Evolutionary conservation across 2,329 filamentous ascomycete genomes (phyloP).

Genomic region (Talaromyces marneffei): DNA sequence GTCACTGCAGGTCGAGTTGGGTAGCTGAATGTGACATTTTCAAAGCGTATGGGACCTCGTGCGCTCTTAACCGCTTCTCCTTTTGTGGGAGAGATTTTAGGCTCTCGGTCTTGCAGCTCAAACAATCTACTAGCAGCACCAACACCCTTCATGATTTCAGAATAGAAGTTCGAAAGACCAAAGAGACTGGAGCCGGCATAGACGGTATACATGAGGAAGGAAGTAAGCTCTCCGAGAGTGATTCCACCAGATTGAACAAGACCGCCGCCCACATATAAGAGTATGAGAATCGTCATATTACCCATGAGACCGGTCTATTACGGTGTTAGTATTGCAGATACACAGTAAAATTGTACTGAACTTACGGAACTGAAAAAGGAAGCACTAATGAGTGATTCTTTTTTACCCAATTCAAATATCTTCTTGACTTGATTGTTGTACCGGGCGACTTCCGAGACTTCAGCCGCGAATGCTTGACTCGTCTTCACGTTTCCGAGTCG

Average conservation of each 20-base stretch:
- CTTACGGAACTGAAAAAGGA: constrained; percentile 70
- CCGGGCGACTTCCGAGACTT: constrained; percentile 79
- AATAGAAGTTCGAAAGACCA: constrained; percentile 92
- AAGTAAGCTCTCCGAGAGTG: constrained; percentile 85
- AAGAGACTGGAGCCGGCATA: constrained; percentile 83
- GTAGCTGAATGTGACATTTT: constrained; percentile 81
- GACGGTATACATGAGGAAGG: constrained; percentile 97
- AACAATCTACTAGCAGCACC: constrained; percentile 95
- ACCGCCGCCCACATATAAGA: constrained; percentile 83
- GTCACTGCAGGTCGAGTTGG: constrained; percentile 85
- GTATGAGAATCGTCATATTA: constrained; percentile 89
- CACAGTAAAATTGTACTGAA: background rate
- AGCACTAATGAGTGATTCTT: constrained; percentile 80
- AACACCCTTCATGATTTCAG: constrained; percentile 97
- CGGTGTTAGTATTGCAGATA: background rate
- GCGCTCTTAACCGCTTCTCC: constrained; percentile 75
- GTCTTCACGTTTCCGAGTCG: constrained; percentile 95
- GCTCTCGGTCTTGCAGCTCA: constrained; percentile 85
- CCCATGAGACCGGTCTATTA: constrained; percentile 80
- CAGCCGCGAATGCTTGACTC: constrained; percentile 90
- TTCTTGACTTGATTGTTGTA: constrained; percentile 90
- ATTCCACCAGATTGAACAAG: constrained; percentile 84
- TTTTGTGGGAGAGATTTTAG: constrained; percentile 79
- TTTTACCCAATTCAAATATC: constrained; percentile 83
- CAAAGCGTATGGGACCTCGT: constrained; percentile 81